Evolutionary conservation across 1,284 basidiomycete genomes (phyloP), one percentile per base, ranked within the genome.

Genomic region (Ceratobasidium sp.): DNA sequence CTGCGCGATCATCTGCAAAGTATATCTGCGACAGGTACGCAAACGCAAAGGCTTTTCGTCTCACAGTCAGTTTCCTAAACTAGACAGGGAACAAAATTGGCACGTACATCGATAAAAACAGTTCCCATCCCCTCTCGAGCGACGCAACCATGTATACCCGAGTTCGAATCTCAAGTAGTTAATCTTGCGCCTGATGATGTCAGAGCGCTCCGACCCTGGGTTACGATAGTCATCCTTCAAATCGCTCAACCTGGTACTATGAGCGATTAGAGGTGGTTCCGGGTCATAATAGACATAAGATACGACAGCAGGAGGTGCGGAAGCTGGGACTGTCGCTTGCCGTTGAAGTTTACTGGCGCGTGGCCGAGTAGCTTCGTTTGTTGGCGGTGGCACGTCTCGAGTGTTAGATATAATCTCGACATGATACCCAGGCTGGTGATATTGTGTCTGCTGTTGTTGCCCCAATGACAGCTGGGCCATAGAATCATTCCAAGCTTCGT

Each of bases 151-250:
- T 20, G 61, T 76, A 33, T 67, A 76, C 20, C 73, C 73, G 23
- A 76, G 40, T 61, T 76, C 73, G 18, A 76, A 76, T n/a, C 73
- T 63, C 13, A 76, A 63, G 51, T 76, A 76, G 20, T 76, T 76
- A 53, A 76, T 76, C 73, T 76, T 76, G 49, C 73, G 61, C 73
- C 73, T 46, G 13, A 76, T 76, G 51, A 76, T 67, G 18, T n/a
- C 42, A 39, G 73, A 76, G 18, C 72, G 72, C 13, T 66, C 51
- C 46, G 63, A 67, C 13, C 63, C 63, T 26, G 73, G 73, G 26
- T 76, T 66, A 12, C 61, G 63, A 76, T 76, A 76, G 33, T 76
- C 73, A 6, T 76, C 73, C 40, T 76, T 76, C 18, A 76, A 63
- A 7, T 67, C 73, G 51, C 51, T 76, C 33, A 76, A 40, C 33